A percentile compares a stretch with the other conserved stretches of the same genome.
phyloP scores from a whole-genome alignment of 2,329 filamentous ascomycete genomes.

The Ceratocystis smalleyi region DNA sequence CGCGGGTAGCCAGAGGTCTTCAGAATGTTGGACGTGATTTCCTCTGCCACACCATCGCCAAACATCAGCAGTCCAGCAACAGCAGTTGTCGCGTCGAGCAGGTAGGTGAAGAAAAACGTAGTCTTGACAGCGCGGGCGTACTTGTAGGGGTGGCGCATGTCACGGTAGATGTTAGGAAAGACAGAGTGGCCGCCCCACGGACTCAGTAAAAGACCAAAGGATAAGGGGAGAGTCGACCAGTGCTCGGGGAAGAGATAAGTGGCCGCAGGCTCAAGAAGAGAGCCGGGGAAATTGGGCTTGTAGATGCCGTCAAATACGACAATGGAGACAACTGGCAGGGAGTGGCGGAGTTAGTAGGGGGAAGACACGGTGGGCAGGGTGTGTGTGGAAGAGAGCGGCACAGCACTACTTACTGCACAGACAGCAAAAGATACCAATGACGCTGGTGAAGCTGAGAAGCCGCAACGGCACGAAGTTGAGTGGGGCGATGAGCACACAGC shows the following conservation, averaged over 20 bases:
- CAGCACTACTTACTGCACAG: constrained; percentile 55
- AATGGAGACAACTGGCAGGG: constrained; percentile 54
- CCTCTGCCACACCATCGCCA: constrained; percentile 70
- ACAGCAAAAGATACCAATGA: constrained; percentile 82
- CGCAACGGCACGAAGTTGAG: constrained; percentile 74
- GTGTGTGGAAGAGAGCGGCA: neutral
- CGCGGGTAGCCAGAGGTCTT: constrained; percentile 57
- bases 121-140: constrained; percentile 59
- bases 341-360: neutral
- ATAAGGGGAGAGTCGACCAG: constrained; percentile 74
- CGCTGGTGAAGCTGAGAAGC: constrained; percentile 74
- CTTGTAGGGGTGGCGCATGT: constrained; percentile 62
- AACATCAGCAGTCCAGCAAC: constrained; percentile 87
- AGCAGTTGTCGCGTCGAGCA: constrained; percentile 68
- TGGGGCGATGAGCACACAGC: constrained; percentile 61
- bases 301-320: constrained; percentile 74
- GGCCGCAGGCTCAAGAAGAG: constrained; percentile 60
- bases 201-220: constrained; percentile 79
- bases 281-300: constrained; percentile 66
- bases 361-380: too few species aligned
- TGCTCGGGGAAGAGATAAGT: constrained; percentile 74
- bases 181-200: constrained; percentile 49
- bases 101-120: constrained; percentile 76
- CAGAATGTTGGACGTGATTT: constrained; percentile 83
- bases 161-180: constrained; percentile 64